These are phyloP conservation scores for Microdochium paspali DNA, from an alignment of 2,329 filamentous ascomycete genomes.

Conservation along the genomic window DNA sequence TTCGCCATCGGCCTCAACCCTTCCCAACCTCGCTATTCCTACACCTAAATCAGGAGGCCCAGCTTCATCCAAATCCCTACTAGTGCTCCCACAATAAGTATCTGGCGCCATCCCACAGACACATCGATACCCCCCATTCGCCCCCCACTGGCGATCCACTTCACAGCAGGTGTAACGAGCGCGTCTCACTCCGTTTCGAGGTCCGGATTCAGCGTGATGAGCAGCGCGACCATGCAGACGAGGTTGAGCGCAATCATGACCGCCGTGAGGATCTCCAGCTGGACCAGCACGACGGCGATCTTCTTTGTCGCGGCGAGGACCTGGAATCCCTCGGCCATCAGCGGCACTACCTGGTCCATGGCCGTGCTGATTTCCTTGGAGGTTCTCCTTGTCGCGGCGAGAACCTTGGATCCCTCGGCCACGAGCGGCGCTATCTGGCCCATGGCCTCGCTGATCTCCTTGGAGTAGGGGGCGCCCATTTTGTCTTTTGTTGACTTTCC, in stretches of 20 bases:
- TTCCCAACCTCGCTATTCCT: neutral
- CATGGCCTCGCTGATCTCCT: conserved; percentile 8
- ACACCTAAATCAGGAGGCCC: neutral
- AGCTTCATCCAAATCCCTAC: no score
- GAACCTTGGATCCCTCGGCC: neutral
- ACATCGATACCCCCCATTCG: neutral
- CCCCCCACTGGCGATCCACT: conserved; percentile 11
- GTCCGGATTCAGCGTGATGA: conserved; percentile 37
- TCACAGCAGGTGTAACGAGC: conserved; percentile 31
- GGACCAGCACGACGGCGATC: conserved; percentile 35
- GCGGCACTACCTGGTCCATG: conserved; percentile 41
- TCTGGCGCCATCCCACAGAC: no score
- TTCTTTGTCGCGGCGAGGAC: conserved; percentile 38
- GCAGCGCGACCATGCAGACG: conserved; percentile 23
- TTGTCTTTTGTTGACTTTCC: neutral
- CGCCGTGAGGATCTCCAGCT: conserved; percentile 34
- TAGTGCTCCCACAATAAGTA: no score
- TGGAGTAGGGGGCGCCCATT: conserved; percentile 43
- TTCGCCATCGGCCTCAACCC: neutral
- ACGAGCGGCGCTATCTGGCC: neutral
- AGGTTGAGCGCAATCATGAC: conserved; percentile 29
- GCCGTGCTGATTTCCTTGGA: conserved; percentile 32
- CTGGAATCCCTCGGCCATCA: conserved; percentile 36
- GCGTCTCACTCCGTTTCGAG: conserved; percentile 27
- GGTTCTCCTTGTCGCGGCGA: neutral